These are phyloP conservation scores for Arachnopeziza araneosa DNA, from an alignment of 2,329 filamentous ascomycete genomes.

Conservation along the genomic window DNA sequence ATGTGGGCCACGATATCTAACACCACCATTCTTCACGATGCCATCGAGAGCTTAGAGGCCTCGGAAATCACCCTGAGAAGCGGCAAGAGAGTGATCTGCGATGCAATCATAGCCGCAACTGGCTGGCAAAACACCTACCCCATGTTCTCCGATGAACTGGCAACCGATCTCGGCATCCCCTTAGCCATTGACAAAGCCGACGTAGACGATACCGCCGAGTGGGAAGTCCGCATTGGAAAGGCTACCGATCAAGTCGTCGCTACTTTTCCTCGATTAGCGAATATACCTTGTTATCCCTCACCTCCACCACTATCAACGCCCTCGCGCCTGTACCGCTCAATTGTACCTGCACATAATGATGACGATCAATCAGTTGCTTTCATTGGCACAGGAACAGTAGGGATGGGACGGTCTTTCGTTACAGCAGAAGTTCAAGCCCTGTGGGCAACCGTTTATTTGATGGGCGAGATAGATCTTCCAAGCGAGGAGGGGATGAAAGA, in stretches of 20 bases:
- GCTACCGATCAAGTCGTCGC: conserved; percentile 19
- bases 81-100: conserved; percentile 3
- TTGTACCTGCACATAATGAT: neutral
- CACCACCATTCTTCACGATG: neutral
- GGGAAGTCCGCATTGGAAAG: conserved; percentile 18
- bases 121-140: conserved; percentile 23
- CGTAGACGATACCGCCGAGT: conserved; percentile 14
- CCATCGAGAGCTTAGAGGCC: neutral
- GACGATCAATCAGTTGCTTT: conserved; percentile 5
- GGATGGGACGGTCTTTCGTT: neutral
- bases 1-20: conserved; percentile 2
- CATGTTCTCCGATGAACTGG: conserved; percentile 7
- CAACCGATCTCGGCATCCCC: conserved; percentile 3
- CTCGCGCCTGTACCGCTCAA: neutral
- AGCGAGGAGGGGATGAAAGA: conserved; percentile 6
- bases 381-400: conserved; percentile 2
- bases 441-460: conserved; percentile 9
- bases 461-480: neutral
- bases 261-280: conserved; percentile 22
- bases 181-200: conserved; percentile 4
- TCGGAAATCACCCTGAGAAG: conserved; percentile 1
- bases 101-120: conserved; percentile 8
- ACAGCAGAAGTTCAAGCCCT: conserved; percentile 11
- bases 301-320: conserved; percentile 3
- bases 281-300: conserved; percentile 11